These are phyloP conservation scores for Tympanopsis confertula DNA, from an alignment of 2,329 filamentous ascomycete species.

Conservation along the genomic window DNA sequence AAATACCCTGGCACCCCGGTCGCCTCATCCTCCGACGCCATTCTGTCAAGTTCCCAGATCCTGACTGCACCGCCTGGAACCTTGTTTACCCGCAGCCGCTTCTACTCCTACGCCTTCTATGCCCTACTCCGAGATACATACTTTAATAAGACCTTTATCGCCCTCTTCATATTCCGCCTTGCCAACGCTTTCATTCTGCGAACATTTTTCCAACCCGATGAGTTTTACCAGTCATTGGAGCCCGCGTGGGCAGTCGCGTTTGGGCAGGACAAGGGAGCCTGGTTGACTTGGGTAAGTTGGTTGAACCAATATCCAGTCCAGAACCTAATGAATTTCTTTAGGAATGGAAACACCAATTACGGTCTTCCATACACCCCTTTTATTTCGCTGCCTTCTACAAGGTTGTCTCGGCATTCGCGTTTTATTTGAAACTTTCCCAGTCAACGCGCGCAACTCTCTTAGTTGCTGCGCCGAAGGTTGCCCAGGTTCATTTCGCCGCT, in stretches of 20 bases:
- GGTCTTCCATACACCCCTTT: slow-evolving; percentile 52
- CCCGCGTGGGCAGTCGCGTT: slow-evolving; percentile 56
- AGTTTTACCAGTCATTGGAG: slow-evolving; percentile 60
- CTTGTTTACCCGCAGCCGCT: no score
- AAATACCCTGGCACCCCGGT: no score
- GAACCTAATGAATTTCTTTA: slow-evolving; percentile 13
- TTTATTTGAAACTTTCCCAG: slow-evolving; percentile 25
- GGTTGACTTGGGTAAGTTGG: slow-evolving; percentile 54
- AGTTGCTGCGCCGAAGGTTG: slow-evolving; percentile 44
- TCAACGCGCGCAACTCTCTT: slow-evolving; percentile 37
- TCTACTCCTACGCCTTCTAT: no score
- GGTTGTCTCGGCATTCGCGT: slow-evolving; percentile 27
- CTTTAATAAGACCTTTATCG: no score
- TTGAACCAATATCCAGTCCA: slow-evolving; percentile 1
- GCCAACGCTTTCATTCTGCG: slow-evolving; percentile 46
- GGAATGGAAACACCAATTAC: slow-evolving; percentile 56
- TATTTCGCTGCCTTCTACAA: slow-evolving; percentile 49
- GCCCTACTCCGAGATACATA: no score
- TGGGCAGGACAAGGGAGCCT: slow-evolving; percentile 41
- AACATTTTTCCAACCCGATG: slow-evolving; percentile 63
- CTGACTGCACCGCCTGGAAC: no score
- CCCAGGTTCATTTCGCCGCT: slow-evolving; percentile 48
- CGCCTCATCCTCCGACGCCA: no score
- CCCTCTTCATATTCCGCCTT: slow-evolving; percentile 42
- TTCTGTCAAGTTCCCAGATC: no score